Evolutionary conservation across 495 filamentous ascomycete genomes (phyloP), one percentile per base, ranked within the genome.

Genomic region (Immersiella caudata): DNA sequence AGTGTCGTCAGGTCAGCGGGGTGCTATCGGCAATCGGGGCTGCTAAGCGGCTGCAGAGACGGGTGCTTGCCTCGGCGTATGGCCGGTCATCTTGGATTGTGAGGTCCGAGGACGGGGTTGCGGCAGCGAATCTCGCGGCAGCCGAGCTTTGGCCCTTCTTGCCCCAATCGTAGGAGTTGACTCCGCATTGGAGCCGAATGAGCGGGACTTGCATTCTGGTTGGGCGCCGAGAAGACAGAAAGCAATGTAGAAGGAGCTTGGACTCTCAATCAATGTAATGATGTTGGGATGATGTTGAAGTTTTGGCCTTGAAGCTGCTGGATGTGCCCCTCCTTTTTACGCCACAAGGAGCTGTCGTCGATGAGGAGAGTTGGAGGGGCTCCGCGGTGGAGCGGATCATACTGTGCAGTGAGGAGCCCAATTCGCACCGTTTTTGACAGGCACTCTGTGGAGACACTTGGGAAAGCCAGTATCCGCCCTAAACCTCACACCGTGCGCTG

Each of bases 111-210:
- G 85, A 80, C 21, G 92, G 88, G 49, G 89, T 96, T 58, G 88
- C 91, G 29, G 90, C 89, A 65, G 92, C 92, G 75, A 89, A 95
- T 64, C 86, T 87, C 59, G 92, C 89, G 67, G 92, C 88, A 26
- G 91, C 86, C 27, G 94, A 97, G 26, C 90, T 83, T 40, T 86
- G 85, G 68, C 94, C 94, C 68, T 93, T 84, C 81, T 96, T 97
- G 87, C 95, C 95, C 95, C 95, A 99, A 79, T 97, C 95, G 78
- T 99, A 99, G 79, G 94, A 97, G 76, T 99, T 99, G 70, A 94
- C 92, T 71, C 94, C 94, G 82, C 95, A 97, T 80, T 96, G 93
- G 71, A 99, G 88, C 60, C 93, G 88, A 77, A 97, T 88, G 56
- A 99, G 82, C 73, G 95, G 95, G 56, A 96, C 76, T 80, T 76